Evolutionary conservation across 306 rosid species (phyloP).

Genomic region (Begonia loranthoides): DNA sequence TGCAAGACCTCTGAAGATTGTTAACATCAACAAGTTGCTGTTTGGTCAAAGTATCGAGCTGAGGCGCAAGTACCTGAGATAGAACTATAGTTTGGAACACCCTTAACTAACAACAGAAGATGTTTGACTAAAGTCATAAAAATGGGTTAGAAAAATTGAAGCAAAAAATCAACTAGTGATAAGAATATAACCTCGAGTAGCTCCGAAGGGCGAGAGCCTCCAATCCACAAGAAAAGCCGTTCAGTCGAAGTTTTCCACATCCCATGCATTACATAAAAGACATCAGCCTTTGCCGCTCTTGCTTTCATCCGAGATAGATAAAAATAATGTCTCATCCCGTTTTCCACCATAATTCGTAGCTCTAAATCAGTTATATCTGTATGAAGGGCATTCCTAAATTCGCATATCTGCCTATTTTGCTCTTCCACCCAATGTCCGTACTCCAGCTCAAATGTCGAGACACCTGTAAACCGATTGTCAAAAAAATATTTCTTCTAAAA

Average conservation of each 20-base stretch:
- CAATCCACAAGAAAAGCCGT: slow-evolving; percentile 78
- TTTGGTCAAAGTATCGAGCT: slow-evolving; percentile 50
- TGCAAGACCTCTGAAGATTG: slow-evolving; percentile 62
- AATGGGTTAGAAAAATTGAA: too few relatives aligned
- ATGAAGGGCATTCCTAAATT: slow-evolving; percentile 49
- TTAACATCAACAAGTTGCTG: slow-evolving; percentile 35
- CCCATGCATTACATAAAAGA: slow-evolving; percentile 68
- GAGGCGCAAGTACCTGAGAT: slow-evolving; percentile 64
- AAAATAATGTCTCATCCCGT: slow-evolving; percentile 56
- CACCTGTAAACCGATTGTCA: slow-evolving; percentile 28
- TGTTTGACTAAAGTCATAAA: too few relatives aligned
- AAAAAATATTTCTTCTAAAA: slow-evolving; percentile 13
- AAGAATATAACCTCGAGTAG: slow-evolving; percentile 55
- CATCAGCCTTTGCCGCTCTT: slow-evolving; percentile 74
- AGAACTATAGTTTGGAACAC: slow-evolving; percentile 1
- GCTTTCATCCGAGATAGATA: slow-evolving; percentile 71
- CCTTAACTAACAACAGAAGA: not conserved
- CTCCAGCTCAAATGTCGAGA: slow-evolving; percentile 61
- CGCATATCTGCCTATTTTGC: slow-evolving; percentile 46
- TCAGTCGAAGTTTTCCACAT: slow-evolving; percentile 90
- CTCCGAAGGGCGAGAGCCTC: slow-evolving; percentile 95
- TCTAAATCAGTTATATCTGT: slow-evolving; percentile 43
- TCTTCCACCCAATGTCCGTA: slow-evolving; percentile 77
- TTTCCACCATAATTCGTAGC: slow-evolving; percentile 51
- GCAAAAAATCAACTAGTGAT: not conserved